Conservation (phyloP, 2,329 filamentous ascomycete genomes). For the Ascomycota sp. region DNA sequence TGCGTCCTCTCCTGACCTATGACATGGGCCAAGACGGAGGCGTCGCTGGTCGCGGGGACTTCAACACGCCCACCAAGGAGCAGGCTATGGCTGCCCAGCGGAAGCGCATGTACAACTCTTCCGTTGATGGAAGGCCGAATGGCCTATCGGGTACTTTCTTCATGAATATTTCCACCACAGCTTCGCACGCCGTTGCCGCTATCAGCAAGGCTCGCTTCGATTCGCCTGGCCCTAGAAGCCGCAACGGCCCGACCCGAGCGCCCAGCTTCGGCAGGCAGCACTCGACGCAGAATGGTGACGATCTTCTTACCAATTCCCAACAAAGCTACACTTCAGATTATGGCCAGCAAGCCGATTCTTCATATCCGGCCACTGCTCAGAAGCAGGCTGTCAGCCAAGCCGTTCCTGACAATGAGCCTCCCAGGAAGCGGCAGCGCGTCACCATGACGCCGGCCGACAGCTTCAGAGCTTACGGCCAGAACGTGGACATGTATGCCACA, state of each 20-base stretch:
- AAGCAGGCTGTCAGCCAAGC: constrained; percentile 13
- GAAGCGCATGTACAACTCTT: constrained; percentile 68
- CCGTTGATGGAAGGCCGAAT: constrained; percentile 44
- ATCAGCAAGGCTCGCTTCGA: constrained; percentile 94
- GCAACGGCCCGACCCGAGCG: constrained; percentile 43
- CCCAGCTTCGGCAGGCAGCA: constrained; percentile 52
- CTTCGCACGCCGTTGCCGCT: constrained; percentile 80
- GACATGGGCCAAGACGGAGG: constrained; percentile 62
- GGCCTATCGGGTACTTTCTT: constrained; percentile 75
- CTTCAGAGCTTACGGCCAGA: constrained; percentile 32
- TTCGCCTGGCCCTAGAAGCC: constrained; percentile 53
- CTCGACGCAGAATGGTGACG: constrained; percentile 49
- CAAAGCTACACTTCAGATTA: constrained; percentile 65
- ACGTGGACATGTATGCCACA: constrained; percentile 21
- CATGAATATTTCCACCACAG: constrained; percentile 86
- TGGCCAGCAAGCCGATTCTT: constrained; percentile 50
- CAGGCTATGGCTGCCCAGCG: constrained; percentile 93
- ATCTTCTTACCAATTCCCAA: constrained; percentile 57
- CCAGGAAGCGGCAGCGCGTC: constrained; percentile 54
- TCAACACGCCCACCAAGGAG: constrained; percentile 95
- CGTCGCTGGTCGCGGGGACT: constrained; percentile 47
- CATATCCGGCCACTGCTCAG: constrained; percentile 36
- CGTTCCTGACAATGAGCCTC: constrained; percentile 47
- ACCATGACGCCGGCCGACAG: constrained; percentile 33
- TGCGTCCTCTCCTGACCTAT: constrained; percentile 58